Evolutionary conservation across 2,329 filamentous ascomycete species (phyloP).

Genomic region (Botrytis pseudocinerea): DNA sequence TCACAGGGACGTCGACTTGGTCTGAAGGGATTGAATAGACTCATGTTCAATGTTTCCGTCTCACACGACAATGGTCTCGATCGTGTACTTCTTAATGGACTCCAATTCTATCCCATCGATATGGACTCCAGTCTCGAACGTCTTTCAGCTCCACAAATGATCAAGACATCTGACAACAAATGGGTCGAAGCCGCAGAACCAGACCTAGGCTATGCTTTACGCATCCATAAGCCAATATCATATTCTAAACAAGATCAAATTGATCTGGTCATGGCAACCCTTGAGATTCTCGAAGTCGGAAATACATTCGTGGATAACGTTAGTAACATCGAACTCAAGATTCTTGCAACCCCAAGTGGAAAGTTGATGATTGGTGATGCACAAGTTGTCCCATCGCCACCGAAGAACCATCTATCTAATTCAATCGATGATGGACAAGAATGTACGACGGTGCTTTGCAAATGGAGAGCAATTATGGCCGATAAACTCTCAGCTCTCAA

Average conservation of each 20-base stretch:
- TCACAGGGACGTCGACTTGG: slow-evolving; percentile 35
- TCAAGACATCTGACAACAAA: slow-evolving; percentile 40
- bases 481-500: slow-evolving; percentile 47
- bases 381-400: slow-evolving; percentile 37
- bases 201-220: slow-evolving; percentile 35
- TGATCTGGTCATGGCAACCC: slow-evolving; percentile 53
- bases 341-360: slow-evolving; percentile 59
- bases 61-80: slow-evolving; percentile 47
- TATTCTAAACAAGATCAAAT: slow-evolving; percentile 53
- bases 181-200: slow-evolving; percentile 36
- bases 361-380: slow-evolving; percentile 57
- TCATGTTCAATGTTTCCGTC: slow-evolving; percentile 57
- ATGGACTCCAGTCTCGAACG: slow-evolving; percentile 41
- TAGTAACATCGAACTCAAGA: slow-evolving; percentile 57
- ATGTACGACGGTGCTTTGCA: slow-evolving; percentile 53
- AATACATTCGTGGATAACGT: slow-evolving; percentile 55
- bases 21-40: slow-evolving; percentile 33
- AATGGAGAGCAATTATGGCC: slow-evolving; percentile 54
- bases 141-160: slow-evolving; percentile 50
- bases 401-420: slow-evolving; percentile 31
- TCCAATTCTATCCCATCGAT: slow-evolving; percentile 57
- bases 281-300: slow-evolving; percentile 62
- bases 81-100: slow-evolving; percentile 58
- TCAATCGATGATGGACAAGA: slow-evolving; percentile 42
- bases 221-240: slow-evolving; percentile 44